Conservation (phyloP, 352 stramenopile genomes). For the Detonula confervacea region DNA sequence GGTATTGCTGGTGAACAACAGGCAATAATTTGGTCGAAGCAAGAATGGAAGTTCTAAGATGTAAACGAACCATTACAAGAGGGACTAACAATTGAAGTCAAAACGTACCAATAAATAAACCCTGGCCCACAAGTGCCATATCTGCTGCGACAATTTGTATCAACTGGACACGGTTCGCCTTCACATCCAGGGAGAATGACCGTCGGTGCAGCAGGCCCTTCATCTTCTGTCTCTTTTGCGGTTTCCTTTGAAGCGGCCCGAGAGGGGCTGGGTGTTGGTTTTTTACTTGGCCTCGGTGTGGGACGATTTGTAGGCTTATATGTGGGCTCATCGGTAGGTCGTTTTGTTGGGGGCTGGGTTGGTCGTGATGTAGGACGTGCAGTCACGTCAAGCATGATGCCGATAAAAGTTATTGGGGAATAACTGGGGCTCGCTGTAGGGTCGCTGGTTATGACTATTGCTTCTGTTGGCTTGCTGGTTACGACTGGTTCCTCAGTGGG, state of each 20-base stretch:
- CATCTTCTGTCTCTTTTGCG: not conserved
- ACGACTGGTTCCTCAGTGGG: slow-evolving; percentile 13
- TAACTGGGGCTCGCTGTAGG: slow-evolving; percentile 12
- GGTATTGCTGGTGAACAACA: slow-evolving; percentile 31
- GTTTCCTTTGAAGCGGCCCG: too few species aligned
- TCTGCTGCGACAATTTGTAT: slow-evolving; percentile 49
- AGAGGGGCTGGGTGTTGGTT: too few species aligned
- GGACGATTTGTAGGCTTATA: not conserved
- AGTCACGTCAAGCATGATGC: not conserved
- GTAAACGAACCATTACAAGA: too few species aligned
- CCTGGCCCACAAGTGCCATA: slow-evolving; percentile 60
- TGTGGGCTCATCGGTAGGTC: not conserved
- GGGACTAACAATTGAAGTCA: too few species aligned
- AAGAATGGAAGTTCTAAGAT: too few species aligned
- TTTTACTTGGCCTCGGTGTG: too few species aligned
- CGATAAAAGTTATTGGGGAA: slow-evolving; percentile 13
- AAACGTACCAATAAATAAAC: slow-evolving; percentile 55
- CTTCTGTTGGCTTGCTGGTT: not conserved
- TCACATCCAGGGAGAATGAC: slow-evolving; percentile 19
- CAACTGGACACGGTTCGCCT: slow-evolving; percentile 54
- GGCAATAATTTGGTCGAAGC: too few species aligned
- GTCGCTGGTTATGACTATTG: not conserved
- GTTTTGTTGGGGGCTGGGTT: slow-evolving; percentile 6
- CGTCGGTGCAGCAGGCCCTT: not conserved
- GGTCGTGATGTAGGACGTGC: slow-evolving; percentile 14